Conservation (phyloP, 257 asterid genomes). For the Forsythia suspensa region DNA sequence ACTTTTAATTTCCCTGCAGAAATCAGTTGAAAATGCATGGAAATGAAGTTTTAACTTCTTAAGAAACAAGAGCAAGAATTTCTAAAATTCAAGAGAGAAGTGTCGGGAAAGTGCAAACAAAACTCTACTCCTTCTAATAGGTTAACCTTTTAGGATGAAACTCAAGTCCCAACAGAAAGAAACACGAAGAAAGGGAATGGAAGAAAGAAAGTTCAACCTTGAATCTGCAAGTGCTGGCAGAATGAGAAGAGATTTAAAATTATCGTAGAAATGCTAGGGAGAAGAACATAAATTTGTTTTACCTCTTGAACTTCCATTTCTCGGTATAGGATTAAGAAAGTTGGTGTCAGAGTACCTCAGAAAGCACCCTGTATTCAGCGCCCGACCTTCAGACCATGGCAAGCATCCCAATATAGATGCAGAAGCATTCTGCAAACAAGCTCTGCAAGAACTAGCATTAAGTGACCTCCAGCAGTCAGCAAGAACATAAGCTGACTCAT, state of each 20-base stretch:
- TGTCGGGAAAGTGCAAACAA: neutral
- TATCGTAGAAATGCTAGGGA: neutral
- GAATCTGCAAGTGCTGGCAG: neutral
- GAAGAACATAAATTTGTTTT: slow-evolving; percentile 3
- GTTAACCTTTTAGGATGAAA: too few relatives aligned
- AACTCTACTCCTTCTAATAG: neutral
- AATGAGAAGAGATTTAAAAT: neutral
- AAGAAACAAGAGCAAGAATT: neutral
- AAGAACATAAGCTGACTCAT: slow-evolving; percentile 48
- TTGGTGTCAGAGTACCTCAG: slow-evolving; percentile 61
- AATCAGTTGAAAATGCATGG: slow-evolving; percentile 11
- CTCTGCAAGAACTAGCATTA: slow-evolving; percentile 38
- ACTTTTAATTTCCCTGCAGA: slow-evolving; percentile 51
- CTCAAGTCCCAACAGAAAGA: neutral
- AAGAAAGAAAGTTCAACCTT: neutral
- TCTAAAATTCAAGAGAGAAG: neutral
- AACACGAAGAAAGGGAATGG: neutral
- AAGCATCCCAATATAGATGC: slow-evolving; percentile 45
- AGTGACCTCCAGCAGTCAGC: slow-evolving; percentile 71
- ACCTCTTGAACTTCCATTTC: slow-evolving; percentile 66
- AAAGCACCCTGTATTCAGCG: slow-evolving; percentile 67
- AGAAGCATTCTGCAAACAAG: slow-evolving; percentile 61
- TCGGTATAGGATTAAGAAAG: slow-evolving; percentile 56
- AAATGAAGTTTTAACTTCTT: neutral
- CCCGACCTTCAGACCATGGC: slow-evolving; percentile 67